Percentiles rank a stretch among this genome's conserved stretches.
phyloP scores from a whole-genome alignment of 208 protist genomes.

The Herpetomonas tarakana region DNA sequence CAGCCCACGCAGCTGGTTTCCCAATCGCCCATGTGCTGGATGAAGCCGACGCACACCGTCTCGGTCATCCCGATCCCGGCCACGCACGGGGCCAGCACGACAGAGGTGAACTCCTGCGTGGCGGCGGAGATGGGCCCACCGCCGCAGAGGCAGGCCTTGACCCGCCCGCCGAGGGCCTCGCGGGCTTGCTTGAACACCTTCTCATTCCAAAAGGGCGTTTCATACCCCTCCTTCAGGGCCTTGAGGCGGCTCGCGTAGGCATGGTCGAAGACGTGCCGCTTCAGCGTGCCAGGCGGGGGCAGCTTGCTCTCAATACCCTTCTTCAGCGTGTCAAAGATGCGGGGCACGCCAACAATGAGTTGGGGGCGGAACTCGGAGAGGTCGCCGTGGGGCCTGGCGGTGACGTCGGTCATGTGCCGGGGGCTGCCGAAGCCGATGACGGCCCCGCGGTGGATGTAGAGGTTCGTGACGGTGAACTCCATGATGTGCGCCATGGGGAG shows the following conservation, averaged over 20 bases:
- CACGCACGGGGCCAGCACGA: conserved; percentile 60
- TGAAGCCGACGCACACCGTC: conserved; percentile 57
- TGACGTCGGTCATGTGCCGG: conserved; percentile 64
- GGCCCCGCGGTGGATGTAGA: conserved; percentile 62
- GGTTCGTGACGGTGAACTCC: conserved; percentile 72
- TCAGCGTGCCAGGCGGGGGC: conserved; percentile 42
- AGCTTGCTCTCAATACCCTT: conserved; percentile 65
- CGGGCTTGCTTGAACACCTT: conserved; percentile 61
- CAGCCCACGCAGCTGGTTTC: conserved; percentile 49
- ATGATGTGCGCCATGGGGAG: conserved; percentile 92
- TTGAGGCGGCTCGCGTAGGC: conserved; percentile 52
- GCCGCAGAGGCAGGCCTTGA: conserved; percentile 56
- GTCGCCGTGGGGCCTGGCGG: conserved; percentile 78
- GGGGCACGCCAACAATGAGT: conserved; percentile 75
- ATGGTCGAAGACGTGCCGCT: conserved; percentile 69
- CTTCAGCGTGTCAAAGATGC: conserved; percentile 84
- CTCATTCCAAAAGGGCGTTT: conserved; percentile 84
- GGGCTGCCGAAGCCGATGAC: conserved; percentile 71
- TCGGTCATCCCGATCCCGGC: conserved; percentile 89
- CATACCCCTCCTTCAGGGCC: conserved; percentile 62
- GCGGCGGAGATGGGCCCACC: conserved; percentile 67
- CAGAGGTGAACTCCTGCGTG: conserved; percentile 83
- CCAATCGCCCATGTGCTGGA: conserved; percentile 51
- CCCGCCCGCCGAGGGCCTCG: conserved; percentile 55
- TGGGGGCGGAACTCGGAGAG: conserved; percentile 67